phyloP scores from a whole-genome alignment of 2,329 filamentous ascomycete genomes.

The Ophiostoma pallidulum region DNA sequence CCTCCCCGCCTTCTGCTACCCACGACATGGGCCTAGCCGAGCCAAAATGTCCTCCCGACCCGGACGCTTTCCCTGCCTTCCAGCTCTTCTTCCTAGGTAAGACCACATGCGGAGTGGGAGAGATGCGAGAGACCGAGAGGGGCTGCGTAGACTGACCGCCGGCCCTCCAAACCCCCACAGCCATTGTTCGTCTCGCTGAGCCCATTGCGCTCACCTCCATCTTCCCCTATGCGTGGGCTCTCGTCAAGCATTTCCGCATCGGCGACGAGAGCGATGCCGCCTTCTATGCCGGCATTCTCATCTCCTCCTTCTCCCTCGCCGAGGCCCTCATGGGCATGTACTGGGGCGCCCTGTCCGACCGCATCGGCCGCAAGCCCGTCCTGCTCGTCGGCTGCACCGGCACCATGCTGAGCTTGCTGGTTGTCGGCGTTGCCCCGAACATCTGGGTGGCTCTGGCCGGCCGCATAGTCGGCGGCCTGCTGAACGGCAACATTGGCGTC shows the following conservation, averaged over 20 bases:
- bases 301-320: constrained; percentile 74
- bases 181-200: constrained; percentile 85
- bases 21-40: constrained; percentile 43
- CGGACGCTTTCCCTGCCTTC: constrained; percentile 67
- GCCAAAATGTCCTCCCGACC: constrained; percentile 45
- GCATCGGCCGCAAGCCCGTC: constrained; percentile 75
- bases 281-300: constrained; percentile 79
- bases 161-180: constrained; percentile 35
- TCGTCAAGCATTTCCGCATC: constrained; percentile 67
- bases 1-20: too few relatives aligned
- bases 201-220: constrained; percentile 89
- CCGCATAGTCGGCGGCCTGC: constrained; percentile 64
- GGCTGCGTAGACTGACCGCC: too few relatives aligned
- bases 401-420: constrained; percentile 71
- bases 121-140: not conserved
- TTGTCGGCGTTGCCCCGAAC: constrained; percentile 74
- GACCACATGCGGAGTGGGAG: constrained; percentile 23
- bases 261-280: constrained; percentile 67
- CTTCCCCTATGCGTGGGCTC: constrained; percentile 82
- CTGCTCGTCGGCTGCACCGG: constrained; percentile 72
- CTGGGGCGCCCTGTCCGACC: constrained; percentile 78
- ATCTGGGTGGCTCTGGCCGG: constrained; percentile 76
- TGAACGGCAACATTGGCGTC: constrained; percentile 88
- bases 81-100: constrained; percentile 80
- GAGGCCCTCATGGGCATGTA: constrained; percentile 80